Percentiles rank a stretch among this genome's conserved stretches.
phyloP scores from a whole-genome alignment of 257 asterid genomes.

The Jaltomata sinuosa region DNA sequence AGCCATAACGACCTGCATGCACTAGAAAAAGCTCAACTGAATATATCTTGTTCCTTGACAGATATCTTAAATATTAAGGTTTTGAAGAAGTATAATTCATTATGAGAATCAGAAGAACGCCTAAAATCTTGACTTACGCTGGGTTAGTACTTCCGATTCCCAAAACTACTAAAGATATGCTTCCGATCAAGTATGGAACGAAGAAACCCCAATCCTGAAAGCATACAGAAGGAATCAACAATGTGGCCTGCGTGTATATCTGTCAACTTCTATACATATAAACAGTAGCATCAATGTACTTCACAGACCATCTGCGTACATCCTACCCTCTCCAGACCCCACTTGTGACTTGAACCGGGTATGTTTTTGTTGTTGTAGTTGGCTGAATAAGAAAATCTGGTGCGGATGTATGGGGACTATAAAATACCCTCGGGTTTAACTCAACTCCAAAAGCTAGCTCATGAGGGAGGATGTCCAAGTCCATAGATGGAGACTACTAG shows the following conservation, averaged over 20 bases:
- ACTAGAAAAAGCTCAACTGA: background rate
- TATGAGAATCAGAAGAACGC: background rate
- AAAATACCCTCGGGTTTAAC: no score
- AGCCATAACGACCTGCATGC: constrained; percentile 2
- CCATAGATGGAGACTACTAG: no score
- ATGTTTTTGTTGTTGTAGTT: no score
- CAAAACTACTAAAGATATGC: constrained; percentile 83
- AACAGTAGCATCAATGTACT: background rate
- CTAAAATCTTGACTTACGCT: constrained; percentile 43
- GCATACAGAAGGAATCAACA: constrained; percentile 9
- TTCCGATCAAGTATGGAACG: constrained; percentile 87
- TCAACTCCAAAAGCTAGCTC: no score
- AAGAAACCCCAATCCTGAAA: constrained; percentile 95
- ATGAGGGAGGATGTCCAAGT: no score
- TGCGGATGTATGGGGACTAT: background rate
- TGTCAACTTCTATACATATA: background rate
- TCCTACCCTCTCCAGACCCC: no score
- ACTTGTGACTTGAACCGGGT: no score
- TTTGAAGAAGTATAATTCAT: constrained; percentile 58
- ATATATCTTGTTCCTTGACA: background rate
- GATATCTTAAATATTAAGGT: constrained; percentile 17
- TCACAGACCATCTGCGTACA: no score
- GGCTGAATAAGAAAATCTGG: background rate
- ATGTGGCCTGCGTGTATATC: background rate
- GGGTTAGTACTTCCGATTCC: constrained; percentile 90